Conservation (phyloP, 441 rosid genomes). For the Manihot esculenta region DNA sequence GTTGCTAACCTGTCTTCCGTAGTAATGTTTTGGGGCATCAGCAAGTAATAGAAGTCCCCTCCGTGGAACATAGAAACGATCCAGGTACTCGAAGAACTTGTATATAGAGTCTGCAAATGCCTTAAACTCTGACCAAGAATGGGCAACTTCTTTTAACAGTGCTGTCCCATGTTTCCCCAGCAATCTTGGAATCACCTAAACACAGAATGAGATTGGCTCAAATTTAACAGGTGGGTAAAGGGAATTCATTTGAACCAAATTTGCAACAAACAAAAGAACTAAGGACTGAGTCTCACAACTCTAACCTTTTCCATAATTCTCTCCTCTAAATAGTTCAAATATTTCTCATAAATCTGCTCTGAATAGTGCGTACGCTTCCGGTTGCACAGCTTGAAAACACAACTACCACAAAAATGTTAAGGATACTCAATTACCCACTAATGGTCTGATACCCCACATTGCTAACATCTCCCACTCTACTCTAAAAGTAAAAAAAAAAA, state of each 20-base stretch:
- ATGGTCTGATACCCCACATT: not conserved
- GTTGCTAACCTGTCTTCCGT: conserved; percentile 1
- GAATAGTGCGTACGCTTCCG: conserved; percentile 7
- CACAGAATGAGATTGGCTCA: too few relatives aligned
- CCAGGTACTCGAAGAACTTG: conserved; percentile 7
- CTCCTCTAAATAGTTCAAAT: conserved; percentile 28
- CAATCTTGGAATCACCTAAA: conserved; percentile 35
- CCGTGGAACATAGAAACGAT: not conserved
- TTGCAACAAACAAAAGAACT: not conserved
- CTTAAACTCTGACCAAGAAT: conserved; percentile 14
- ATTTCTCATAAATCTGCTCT: conserved; percentile 30
- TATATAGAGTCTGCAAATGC: conserved; percentile 10
- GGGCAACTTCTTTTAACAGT: not conserved
- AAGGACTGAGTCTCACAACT: not conserved
- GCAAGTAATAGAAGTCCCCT: not conserved
- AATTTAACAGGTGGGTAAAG: too few relatives aligned
- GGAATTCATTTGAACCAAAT: not conserved
- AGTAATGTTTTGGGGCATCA: not conserved
- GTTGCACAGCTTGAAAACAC: conserved; percentile 29
- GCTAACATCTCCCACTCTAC: not conserved
- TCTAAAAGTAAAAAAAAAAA: not conserved
- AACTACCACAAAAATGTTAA: conserved; percentile 26
- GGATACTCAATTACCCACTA: conserved; percentile 9
- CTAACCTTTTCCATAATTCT: conserved; percentile 30
- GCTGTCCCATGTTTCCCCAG: conserved; percentile 6